Evolutionary conservation across 805 yeast species (phyloP).

Genomic region (Barnettozyma botsteinii): DNA sequence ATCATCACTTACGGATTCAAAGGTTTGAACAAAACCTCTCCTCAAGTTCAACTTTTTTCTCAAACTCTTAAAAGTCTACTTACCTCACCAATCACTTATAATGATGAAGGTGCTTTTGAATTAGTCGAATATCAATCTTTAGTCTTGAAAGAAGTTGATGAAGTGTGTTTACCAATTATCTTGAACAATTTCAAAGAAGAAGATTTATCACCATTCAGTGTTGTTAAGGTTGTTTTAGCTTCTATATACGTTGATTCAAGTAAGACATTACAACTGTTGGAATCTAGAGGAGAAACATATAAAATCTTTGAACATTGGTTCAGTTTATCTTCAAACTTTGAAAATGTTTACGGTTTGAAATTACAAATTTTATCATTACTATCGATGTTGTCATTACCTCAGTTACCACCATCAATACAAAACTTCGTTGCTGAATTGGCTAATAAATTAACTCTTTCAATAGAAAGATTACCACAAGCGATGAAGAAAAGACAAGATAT

Average conservation of each 20-base stretch:
- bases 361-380: conserved; percentile 63
- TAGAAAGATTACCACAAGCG: conserved; percentile 68
- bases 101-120: conserved; percentile 32
- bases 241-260: conserved; percentile 57
- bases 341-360: conserved; percentile 74
- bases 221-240: conserved; percentile 58
- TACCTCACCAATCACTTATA: conserved; percentile 22
- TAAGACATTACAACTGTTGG: conserved; percentile 46
- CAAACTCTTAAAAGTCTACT: conserved; percentile 15
- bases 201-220: conserved; percentile 35
- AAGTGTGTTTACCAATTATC: conserved; percentile 10
- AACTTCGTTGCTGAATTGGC: conserved; percentile 45
- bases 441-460: conserved; percentile 41
- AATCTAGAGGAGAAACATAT: conserved; percentile 40
- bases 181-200: conserved; percentile 17
- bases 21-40: conserved; percentile 13
- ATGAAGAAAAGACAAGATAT: conserved; percentile 57
- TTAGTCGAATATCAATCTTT: conserved; percentile 23
- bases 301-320: conserved; percentile 62
- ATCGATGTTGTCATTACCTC: conserved; percentile 38
- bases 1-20: conserved; percentile 47
- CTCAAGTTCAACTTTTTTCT: conserved; percentile 16
- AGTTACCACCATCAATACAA: conserved; percentile 32
- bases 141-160: conserved; percentile 13
- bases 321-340: conserved; percentile 39